Evolutionary conservation across 192 early-diverging fungal species (phyloP).

Genomic region (Lobosporangium transversale): DNA sequence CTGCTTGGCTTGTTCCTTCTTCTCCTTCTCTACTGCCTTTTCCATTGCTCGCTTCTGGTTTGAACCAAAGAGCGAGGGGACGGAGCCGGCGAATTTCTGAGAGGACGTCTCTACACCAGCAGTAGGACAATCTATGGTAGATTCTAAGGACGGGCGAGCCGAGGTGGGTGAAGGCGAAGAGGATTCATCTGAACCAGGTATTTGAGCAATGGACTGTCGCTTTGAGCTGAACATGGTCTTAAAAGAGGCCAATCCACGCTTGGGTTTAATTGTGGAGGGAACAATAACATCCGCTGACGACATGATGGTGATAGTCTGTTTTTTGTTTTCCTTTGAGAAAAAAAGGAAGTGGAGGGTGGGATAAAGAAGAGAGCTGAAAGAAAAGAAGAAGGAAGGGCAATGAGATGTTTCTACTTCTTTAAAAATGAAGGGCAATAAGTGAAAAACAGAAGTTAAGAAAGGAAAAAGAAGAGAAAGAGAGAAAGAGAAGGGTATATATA

Average conservation of each 20-base stretch:
- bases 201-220: conserved; percentile 29
- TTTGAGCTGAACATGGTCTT: conserved; percentile 50
- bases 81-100: not conserved
- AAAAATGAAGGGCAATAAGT: not conserved
- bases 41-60: conserved; percentile 23
- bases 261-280: conserved; percentile 18
- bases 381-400: too few species aligned
- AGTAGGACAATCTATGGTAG: conserved; percentile 6
- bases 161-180: not conserved
- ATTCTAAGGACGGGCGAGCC: not conserved
- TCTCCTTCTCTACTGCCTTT: conserved; percentile 37
- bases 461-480: conserved; percentile 7
- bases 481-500: not conserved
- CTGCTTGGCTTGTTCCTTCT: conserved; percentile 40
- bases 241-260: conserved; percentile 40
- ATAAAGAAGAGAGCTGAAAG: not conserved
- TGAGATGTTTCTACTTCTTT: too few species aligned
- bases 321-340: not conserved
- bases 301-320: conserved; percentile 8
- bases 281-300: conserved; percentile 25
- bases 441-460: not conserved
- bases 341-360: not conserved
- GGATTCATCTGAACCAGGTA: conserved; percentile 17
- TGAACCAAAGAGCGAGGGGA: conserved; percentile 15
- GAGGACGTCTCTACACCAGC: not conserved